Base-by-base conservation (phyloP, 345 rosid genomes). In the Fremontodendron californicum region DNA sequence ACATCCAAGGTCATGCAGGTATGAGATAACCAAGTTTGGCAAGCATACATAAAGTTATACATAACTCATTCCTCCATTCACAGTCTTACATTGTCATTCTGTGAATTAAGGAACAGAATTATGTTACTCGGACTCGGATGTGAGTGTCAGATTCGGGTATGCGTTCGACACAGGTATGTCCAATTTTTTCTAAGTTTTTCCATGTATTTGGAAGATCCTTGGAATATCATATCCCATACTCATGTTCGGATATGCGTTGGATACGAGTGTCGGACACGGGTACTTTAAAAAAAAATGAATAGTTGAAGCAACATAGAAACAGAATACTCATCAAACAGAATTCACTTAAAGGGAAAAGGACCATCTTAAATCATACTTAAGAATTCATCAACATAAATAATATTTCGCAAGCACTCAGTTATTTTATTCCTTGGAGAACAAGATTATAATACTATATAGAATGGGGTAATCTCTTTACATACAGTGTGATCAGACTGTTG, bases 401-500 rank as follows among this genome's bases (percentile, higher is more conserved):
- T 21, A 37, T n/a, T 63, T 46, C 75, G 35, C 55, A 23, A 55
- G 35, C 25, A 42, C 60, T 61, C 60, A n/a, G n/a, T 23, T 40
- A 27, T 52, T 62, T 69, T n/a, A 27, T 71, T 27, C 40, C 51
- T 19, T 2, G 37, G 58, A 35, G 62, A 16, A 27, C 31, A 51
- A 63, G 46, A 65, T 21, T 19, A 75, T 75, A 73, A 75, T 42
- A n/a, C 72, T 48, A 39, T 42, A 78, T 76, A 62, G 52, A 77
- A 54, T n/a, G 23, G n/a, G 51, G n/a, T 29, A n/a, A 49, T 29
- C 42, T 67, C 64, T 71, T 57, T 74, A 39, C n/a, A 49, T 25
- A 21, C 13, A 21, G 63, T 62, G 19, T 39, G 75, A 78, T 90
- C 89, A 94, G 71, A 84, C 87, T 2, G 99, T 93, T 52, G 85